Evolutionary conservation across 1,139 yeast genomes (phyloP), one percentile per base, ranked within the genome.

Genomic region (Geotrichum australiense): DNA sequence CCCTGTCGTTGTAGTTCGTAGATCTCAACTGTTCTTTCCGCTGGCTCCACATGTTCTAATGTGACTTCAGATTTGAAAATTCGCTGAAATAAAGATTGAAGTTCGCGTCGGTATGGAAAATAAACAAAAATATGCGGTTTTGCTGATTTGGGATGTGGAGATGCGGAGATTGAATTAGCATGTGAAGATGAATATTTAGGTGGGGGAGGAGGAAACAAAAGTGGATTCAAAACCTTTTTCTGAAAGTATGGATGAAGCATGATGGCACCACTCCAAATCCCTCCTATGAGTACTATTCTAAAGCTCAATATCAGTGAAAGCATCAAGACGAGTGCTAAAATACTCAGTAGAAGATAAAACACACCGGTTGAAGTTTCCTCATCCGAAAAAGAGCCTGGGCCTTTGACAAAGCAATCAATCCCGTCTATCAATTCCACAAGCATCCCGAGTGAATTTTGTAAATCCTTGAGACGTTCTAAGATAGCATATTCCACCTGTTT

Each of bases 1-100:
- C 81, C 81, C 52, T 73, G 81, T 41, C 71, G 69, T 56, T 84
- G 83, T 22, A 87, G 68, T 59, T 86, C 95, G 57, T 70, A 87
- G 0, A 87, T 66, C 55, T 86, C 94, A 5, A 84, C 89, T 2
- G 48, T 45, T 11, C 69, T 60, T 41, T 71, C 65, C 0, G 71
- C 66, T 38, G 79, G 80, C 0, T 85, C 80, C 0, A 72, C 62
- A 46, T 81, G 89, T 55, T 84, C 94, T 23, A 84, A 68, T 11
- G 82, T 69, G 25, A 80, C 70, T 45, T 74, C 78, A 25, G 61
- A 57, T 34, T 74, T 57, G 39, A 71, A 74, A 34, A 68, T 65
- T 35, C 61, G 54, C 31, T 62, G 57, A 10, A 63, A 53, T 24
- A 54, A 58, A 21, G 44, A 49, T 26, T 41, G 56, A 50, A 46